Conservation (phyloP, 2,329 filamentous ascomycete species). For the Ceratocystis harringtonii region DNA sequence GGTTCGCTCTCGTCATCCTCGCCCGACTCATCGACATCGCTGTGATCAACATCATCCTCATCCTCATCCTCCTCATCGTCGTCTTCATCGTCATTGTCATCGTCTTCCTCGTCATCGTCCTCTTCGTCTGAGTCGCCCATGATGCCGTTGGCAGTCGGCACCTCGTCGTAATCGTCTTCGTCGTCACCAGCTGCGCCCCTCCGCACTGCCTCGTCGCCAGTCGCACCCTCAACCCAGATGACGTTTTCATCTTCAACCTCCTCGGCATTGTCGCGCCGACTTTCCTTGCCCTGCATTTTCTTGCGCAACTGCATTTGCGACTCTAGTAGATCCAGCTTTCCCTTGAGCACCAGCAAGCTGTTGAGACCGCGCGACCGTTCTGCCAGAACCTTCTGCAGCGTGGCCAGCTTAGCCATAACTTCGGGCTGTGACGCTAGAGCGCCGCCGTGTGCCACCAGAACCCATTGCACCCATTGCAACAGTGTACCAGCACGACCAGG, state of each 20-base stretch:
- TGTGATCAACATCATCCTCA: conserved; percentile 44
- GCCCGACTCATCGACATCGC: conserved; percentile 41
- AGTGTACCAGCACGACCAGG: conserved; percentile 81
- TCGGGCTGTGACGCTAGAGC: conserved; percentile 78
- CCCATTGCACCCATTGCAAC: conserved; percentile 94
- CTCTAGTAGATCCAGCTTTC: conserved; percentile 87
- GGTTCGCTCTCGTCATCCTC: conserved; percentile 42
- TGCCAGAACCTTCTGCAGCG: conserved; percentile 73
- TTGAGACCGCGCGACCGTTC: conserved; percentile 71
- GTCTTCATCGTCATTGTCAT: conserved; percentile 29
- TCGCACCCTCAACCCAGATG: conserved; percentile 76
- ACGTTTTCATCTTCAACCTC: conserved; percentile 46
- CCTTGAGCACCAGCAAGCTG: conserved; percentile 75
- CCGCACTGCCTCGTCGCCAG: conserved; percentile 26
- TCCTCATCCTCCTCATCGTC: conserved; percentile 33
- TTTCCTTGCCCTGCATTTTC: conserved; percentile 37
- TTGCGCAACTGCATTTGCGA: conserved; percentile 72
- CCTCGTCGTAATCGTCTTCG: conserved; percentile 41
- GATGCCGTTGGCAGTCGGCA: conserved; percentile 39
- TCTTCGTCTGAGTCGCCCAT: conserved; percentile 45
- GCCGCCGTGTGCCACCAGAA: conserved; percentile 78
- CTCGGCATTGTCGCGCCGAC: conserved; percentile 26
- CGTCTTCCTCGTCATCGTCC: conserved; percentile 31
- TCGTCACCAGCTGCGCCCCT: conserved; percentile 33
- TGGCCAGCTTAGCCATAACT: conserved; percentile 59